Percentiles rank a stretch among this genome's conserved stretches.
These are phyloP conservation scores for Stachybotrys elegans DNA, from an alignment of 2,329 filamentous ascomycete genomes.

Conservation along the genomic window DNA sequence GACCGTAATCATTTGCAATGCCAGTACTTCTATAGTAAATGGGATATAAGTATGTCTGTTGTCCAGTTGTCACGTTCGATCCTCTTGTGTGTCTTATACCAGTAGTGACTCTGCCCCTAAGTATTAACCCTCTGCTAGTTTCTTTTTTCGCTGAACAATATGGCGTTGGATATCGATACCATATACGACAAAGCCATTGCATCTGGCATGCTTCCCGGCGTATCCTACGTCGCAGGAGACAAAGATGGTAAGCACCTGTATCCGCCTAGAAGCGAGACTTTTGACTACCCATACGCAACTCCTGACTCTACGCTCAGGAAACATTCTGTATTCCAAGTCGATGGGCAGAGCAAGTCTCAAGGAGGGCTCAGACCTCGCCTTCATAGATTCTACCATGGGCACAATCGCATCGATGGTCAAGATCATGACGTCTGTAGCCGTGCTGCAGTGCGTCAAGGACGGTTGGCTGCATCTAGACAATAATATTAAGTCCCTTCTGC, in stretches of 20 bases:
- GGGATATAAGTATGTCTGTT: too few relatives aligned
- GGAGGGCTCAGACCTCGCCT: neutral
- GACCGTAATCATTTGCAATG: too few relatives aligned
- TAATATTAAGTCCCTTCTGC: neutral
- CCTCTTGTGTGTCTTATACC: too few relatives aligned
- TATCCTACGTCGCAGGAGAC: neutral
- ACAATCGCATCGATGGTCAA: neutral
- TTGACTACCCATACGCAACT: neutral
- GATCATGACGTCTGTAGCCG: constrained; percentile 1
- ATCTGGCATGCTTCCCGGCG: neutral
- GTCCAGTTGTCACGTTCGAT: too few relatives aligned
- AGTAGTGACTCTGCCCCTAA: too few relatives aligned
- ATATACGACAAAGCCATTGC: neutral
- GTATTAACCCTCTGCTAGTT: too few relatives aligned
- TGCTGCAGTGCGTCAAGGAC: neutral
- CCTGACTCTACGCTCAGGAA: neutral
- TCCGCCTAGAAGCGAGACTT: neutral
- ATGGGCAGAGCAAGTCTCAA: neutral
- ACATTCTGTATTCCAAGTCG: neutral
- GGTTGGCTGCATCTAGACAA: neutral
- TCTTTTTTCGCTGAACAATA: too few relatives aligned
- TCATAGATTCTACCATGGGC: neutral
- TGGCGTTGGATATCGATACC: neutral
- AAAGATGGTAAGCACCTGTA: neutral
- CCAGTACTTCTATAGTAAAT: too few relatives aligned